Evolutionary conservation across 192 early-diverging fungal genomes (phyloP), one percentile per base, ranked within the genome.

Genomic region (Ambispora gerdemannii): DNA sequence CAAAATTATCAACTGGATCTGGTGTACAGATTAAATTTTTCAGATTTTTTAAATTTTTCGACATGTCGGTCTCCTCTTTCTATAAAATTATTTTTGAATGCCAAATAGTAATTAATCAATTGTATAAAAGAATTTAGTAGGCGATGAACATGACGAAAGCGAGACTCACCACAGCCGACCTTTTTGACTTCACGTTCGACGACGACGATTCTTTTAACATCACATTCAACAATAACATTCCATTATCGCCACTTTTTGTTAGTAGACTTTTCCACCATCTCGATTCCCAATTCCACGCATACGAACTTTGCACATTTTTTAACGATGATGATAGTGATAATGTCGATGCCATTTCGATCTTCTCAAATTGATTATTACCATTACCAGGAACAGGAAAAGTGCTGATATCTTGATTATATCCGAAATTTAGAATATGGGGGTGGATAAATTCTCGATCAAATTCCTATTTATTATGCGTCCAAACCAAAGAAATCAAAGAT

Each of bases 191-290:
- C 3, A 51, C 1, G n/a, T n/a, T n/a, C n/a, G n/a, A n/a, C n/a
- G n/a, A n/a, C n/a, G n/a, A n/a, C n/a, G n/a, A n/a, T n/a, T n/a
- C n/a, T n/a, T n/a, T n/a, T n/a, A n/a, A n/a, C n/a, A n/a, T n/a
- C n/a, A n/a, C n/a, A n/a, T n/a, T 67, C 20, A 52, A 24, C 11
- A 55, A 60, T 60, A 4, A 24, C 68, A n/a, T 49, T 33, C 68
- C 27, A 31, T 34, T 32, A 15, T 31, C 13, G 27, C n/a, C 28
- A 60, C 22, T 13, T 17, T 49, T 19, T 3, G 22, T 31, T 49
- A 49, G 4, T 38, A 70, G 34, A 49, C 50, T 10, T 51, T 49
- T 47, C n/a, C 24, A 58, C 55, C 55, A 58, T 58, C 55, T 58
- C 2, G 55, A 20, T 2, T 58, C 55, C 55, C 20, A 27, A 13